Percentiles rank a stretch among this genome's conserved stretches.
Conservation (phyloP, 768 basidiomycete genomes). For the Leccinum obscurum region DNA sequence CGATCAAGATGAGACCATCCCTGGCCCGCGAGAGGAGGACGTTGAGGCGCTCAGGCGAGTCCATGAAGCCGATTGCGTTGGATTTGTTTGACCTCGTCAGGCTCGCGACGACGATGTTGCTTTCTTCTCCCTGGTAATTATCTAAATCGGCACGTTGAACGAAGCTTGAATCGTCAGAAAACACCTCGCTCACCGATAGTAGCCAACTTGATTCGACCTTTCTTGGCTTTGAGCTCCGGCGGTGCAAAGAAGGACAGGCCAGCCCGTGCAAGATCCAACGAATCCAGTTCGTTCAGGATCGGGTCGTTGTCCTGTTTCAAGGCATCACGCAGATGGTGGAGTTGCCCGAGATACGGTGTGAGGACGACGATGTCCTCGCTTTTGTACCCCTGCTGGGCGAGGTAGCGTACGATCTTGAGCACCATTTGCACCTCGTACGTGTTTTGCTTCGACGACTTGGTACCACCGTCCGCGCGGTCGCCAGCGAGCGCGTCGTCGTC, state of each 20-base stretch:
- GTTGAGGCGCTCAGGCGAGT: conserved; percentile 64
- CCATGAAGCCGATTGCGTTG: conserved; percentile 66
- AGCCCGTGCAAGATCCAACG: conserved; percentile 54
- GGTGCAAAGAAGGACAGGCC: conserved; percentile 42
- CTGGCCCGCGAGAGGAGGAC: conserved; percentile 70
- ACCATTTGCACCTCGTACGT: conserved; percentile 61
- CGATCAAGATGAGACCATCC: conserved; percentile 62
- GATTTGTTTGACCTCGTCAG: conserved; percentile 59
- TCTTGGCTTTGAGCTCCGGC: conserved; percentile 39
- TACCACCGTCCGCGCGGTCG: conserved; percentile 46
- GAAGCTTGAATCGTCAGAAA: neutral
- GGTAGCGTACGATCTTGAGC: conserved; percentile 62
- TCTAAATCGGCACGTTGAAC: conserved; percentile 39
- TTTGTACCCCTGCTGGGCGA: conserved; percentile 66
- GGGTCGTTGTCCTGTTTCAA: conserved; percentile 52
- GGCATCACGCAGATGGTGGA: conserved; percentile 46
- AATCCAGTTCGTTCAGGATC: conserved; percentile 61
- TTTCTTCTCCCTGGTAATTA: conserved; percentile 77
- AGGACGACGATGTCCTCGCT: conserved; percentile 63
- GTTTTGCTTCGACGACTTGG: conserved; percentile 61
- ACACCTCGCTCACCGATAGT: conserved; percentile 54
- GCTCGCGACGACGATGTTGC: conserved; percentile 61
- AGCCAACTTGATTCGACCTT: conserved; percentile 49
- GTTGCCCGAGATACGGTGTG: conserved; percentile 69
- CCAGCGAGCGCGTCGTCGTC: conserved; percentile 41